Base-by-base conservation (phyloP, 2,329 filamentous ascomycete genomes). In the Furcasterigmium sp. region DNA sequence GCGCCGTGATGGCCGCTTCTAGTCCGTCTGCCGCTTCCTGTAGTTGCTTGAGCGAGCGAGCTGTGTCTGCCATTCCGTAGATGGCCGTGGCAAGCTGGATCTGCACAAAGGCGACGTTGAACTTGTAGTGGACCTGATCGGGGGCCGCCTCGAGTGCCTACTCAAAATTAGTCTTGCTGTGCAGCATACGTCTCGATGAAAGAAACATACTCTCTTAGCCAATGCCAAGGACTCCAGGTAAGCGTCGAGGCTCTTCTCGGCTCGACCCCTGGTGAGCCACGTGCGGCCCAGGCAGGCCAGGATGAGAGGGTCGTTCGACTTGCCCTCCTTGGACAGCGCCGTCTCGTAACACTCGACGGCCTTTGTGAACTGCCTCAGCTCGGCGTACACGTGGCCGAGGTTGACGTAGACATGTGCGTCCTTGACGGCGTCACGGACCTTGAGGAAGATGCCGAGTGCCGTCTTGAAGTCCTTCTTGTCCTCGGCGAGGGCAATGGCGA, bases 71-170 rank as follows among this genome's bases (percentile, higher is more conserved):
- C 42, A 95, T 72, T 28, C 71, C 74, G 63, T 89, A 84, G 43
- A 96, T 82, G 23, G 86, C 80, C 37, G 85, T 85, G 17, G 91
- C 91, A 43, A 97, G 82, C 62, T 96, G 91, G 49, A 95, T 94
- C 60, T 97, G 93, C 21, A 97, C 88, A 58, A 96, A 98, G 1
- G 93, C 93, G 21, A 98, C 87, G 57, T 98, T 98, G 76, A 98
- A 98, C 62, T 93, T 89, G 63, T 93, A 88, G 64, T 95, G 89
- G 23, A 91, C 76, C 55, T 95, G 88, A 5, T 93, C 86, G 0
- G 90, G 87, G 1, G 87, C 82, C 43, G 86, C 78, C 43, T 82
- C 78, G 15, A 95, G 78, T 20, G 91, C 89, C 78, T 85, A 25
- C 7, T 18, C 5, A 35, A 9, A 18, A 10, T 17, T 26, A 26